These are phyloP conservation scores for Aspergillus puulaauensis DNA, from an alignment of 2,329 filamentous ascomycete species.

Conservation along the genomic window DNA sequence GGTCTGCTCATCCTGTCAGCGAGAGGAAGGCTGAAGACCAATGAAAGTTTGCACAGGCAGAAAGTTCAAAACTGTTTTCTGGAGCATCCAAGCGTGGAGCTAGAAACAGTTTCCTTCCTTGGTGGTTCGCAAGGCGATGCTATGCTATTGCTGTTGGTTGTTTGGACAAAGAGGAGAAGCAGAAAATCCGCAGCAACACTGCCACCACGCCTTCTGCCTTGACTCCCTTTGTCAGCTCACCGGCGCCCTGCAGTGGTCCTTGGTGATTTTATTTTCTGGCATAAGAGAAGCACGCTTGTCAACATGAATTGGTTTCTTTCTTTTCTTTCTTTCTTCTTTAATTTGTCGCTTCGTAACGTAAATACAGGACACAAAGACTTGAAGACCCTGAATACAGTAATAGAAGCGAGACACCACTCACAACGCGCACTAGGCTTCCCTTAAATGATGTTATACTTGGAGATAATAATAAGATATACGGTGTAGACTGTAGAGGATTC, in stretches of 20 bases:
- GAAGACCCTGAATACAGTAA: not conserved
- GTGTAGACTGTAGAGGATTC: not conserved
- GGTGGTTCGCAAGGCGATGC: not conserved
- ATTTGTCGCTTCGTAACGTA: not conserved
- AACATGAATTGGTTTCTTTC: not conserved
- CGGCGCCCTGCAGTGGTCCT: not conserved
- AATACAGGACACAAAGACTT: not conserved
- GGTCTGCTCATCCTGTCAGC: not conserved
- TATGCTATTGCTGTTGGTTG: not conserved
- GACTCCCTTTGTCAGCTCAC: conserved; percentile 1
- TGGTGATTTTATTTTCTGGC: not conserved
- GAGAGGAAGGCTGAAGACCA: not conserved
- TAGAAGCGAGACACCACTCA: not conserved
- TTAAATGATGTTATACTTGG: not conserved
- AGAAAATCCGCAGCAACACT: conserved; percentile 6
- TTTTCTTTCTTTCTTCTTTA: not conserved
- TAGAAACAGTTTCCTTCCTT: not conserved
- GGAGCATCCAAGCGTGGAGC: not conserved
- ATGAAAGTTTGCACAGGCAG: not conserved
- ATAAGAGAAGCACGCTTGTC: not conserved
- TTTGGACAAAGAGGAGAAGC: conserved; percentile 1
- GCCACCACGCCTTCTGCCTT: not conserved
- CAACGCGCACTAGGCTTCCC: too few species aligned
- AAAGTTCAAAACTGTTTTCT: not conserved
- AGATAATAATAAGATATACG: not conserved